Percentiles rank a stretch among this genome's conserved stretches.
Conservation (phyloP, 345 rosid genomes). For the Arabis hirsuta region DNA sequence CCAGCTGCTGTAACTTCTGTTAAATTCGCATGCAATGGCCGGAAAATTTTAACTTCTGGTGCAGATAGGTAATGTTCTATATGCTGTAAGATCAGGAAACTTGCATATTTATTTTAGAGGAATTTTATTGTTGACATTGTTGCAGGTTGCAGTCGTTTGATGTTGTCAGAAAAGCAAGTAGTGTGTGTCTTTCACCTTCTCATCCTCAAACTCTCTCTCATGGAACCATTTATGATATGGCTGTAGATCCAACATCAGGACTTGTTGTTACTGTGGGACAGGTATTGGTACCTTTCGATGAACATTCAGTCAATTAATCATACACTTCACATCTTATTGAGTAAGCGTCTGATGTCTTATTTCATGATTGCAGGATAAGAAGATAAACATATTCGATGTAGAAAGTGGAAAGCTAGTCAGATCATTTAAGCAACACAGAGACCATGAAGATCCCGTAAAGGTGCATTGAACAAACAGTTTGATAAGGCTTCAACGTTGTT, state of each 20-base stretch:
- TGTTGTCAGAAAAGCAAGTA: slow-evolving; percentile 47
- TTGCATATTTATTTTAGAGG: neutral
- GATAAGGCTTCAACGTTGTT: slow-evolving; percentile 12
- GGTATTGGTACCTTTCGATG: slow-evolving; percentile 48
- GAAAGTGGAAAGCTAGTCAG: slow-evolving; percentile 68
- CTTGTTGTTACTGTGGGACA: slow-evolving; percentile 80
- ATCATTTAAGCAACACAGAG: slow-evolving; percentile 75
- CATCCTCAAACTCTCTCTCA: slow-evolving; percentile 69
- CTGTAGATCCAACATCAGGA: slow-evolving; percentile 63
- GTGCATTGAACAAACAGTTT: slow-evolving; percentile 48
- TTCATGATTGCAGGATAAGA: slow-evolving; percentile 64
- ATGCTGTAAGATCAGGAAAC: neutral
- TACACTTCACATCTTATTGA: neutral
- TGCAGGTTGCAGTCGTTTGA: slow-evolving; percentile 70
- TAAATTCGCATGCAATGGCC: slow-evolving; percentile 58
- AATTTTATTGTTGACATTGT: slow-evolving; percentile 13
- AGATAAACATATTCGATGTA: slow-evolving; percentile 65
- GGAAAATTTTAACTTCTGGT: slow-evolving; percentile 73
- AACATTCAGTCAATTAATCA: slow-evolving; percentile 16
- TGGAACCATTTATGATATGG: slow-evolving; percentile 86
- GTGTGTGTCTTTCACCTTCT: slow-evolving; percentile 54
- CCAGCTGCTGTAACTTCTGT: slow-evolving; percentile 82
- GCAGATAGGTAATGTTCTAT: slow-evolving; percentile 64
- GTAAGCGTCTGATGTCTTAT: slow-evolving; percentile 5
- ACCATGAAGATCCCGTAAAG: slow-evolving; percentile 79